These are phyloP conservation scores for Drechslerella coelobrocha DNA, from an alignment of 2,329 filamentous ascomycete species.

Conservation along the genomic window DNA sequence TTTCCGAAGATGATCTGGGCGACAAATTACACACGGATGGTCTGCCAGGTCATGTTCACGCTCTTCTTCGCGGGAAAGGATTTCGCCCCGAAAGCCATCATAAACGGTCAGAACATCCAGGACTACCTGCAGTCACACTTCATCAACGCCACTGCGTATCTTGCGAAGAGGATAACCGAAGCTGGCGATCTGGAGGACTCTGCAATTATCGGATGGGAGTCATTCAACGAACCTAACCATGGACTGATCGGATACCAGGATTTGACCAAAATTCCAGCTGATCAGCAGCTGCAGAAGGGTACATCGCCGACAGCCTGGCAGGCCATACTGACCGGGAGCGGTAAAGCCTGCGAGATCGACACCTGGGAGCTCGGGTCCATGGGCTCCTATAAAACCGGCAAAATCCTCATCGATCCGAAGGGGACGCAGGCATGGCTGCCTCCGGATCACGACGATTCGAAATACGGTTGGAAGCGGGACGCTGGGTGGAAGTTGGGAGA, in stretches of 20 bases:
- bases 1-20: slow-evolving; percentile 99
- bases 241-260: slow-evolving; percentile 85
- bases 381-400: slow-evolving; percentile 88
- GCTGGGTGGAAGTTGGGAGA: slow-evolving; percentile 89
- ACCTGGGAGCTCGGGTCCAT: slow-evolving; percentile 93
- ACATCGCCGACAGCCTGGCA: slow-evolving; percentile 95
- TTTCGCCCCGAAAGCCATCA: slow-evolving; percentile 94
- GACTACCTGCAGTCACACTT: slow-evolving; percentile 92
- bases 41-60: slow-evolving; percentile 88
- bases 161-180: slow-evolving; percentile 84
- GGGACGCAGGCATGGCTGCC: slow-evolving; percentile 86
- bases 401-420: slow-evolving; percentile 82
- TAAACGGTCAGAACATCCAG: slow-evolving; percentile 93
- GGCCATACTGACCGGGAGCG: slow-evolving; percentile 87
- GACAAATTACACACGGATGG: slow-evolving; percentile 90
- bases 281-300: slow-evolving; percentile 90
- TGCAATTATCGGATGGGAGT: slow-evolving; percentile 94
- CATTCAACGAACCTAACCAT: slow-evolving; percentile 90
- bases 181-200: slow-evolving; percentile 86
- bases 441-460: slow-evolving; percentile 79
- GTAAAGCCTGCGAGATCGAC: slow-evolving; percentile 85
- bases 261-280: slow-evolving; percentile 78
- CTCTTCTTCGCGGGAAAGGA: slow-evolving; percentile 89
- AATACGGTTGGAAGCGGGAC: slow-evolving; percentile 89
- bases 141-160: slow-evolving; percentile 76